Percentiles rank a stretch among this genome's conserved stretches.
These are phyloP conservation scores for Xylaria venustula DNA, from an alignment of 495 filamentous ascomycete genomes.

Conservation along the genomic window DNA sequence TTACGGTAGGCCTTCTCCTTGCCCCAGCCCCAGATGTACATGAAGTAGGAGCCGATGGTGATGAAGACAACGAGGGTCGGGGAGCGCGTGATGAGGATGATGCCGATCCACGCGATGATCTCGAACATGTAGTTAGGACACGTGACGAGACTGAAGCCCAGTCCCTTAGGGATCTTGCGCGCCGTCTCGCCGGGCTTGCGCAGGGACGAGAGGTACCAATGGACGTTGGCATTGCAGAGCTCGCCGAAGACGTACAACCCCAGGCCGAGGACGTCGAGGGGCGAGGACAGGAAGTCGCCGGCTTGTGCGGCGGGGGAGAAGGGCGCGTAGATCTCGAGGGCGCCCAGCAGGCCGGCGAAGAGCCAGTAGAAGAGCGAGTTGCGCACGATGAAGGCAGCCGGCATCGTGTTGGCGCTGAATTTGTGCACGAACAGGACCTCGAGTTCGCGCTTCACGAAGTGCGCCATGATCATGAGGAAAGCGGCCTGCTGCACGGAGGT, in stretches of 20 bases:
- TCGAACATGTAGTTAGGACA: conserved; percentile 99
- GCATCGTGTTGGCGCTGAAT: conserved; percentile 94
- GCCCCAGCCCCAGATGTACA: conserved; percentile 84
- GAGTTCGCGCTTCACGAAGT: conserved; percentile 94
- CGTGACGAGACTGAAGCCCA: conserved; percentile 84
- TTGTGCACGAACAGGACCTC: conserved; percentile 94
- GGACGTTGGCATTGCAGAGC: conserved; percentile 73
- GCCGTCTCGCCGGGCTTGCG: conserved; percentile 79
- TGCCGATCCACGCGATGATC: conserved; percentile 76
- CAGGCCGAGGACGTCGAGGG: conserved; percentile 61
- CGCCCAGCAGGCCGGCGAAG: conserved; percentile 76
- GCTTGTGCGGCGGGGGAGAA: conserved; percentile 52
- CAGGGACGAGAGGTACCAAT: conserved; percentile 71
- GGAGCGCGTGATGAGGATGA: conserved; percentile 74
- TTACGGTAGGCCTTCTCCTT: conserved; percentile 88
- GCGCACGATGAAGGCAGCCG: conserved; percentile 80
- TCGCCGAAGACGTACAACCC: conserved; percentile 74
- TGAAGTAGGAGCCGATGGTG: conserved; percentile 63
- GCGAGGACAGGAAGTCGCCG: conserved; percentile 27
- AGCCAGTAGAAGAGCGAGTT: conserved; percentile 92
- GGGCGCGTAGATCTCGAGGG: conserved; percentile 81
- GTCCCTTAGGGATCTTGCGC: conserved; percentile 79
- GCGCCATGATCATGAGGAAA: conserved; percentile 66
- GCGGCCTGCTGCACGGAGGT: conserved; percentile 68
- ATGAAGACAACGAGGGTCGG: conserved; percentile 73